Evolutionary conservation across 1,284 basidiomycete genomes (phyloP), one percentile per base, ranked within the genome.

Genomic region (Quambalaria eucalypti): DNA sequence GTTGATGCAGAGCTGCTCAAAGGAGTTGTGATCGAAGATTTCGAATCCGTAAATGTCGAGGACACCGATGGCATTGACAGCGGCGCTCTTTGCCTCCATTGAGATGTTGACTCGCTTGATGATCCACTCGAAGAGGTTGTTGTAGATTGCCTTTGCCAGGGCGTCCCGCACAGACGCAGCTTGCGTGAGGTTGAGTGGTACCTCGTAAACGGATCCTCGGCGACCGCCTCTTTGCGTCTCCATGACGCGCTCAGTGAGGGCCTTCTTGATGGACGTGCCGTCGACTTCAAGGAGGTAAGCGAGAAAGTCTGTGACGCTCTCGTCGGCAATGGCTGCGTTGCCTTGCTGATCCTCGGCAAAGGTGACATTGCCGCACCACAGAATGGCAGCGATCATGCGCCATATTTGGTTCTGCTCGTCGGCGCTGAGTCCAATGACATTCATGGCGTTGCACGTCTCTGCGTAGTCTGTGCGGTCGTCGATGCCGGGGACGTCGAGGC

Each of bases 101-200:
- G 92, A 96, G 23, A 88, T 79, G 75, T 99, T 99, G 75, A 99
- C 84, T 56, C 91, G 85, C 23, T 88, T 87, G 31, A 99, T 95
- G 68, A 99, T 98, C 95, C 95, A 99, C 73, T 99, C 93, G 76
- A 99, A 99, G 21, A 98, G 80, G 77, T 97, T 97, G 80, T 95
- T 97, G 79, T 98, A 98, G 58, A 99, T 85, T 9, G 92, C 95
- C 77, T 99, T 96, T 5, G 92, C 81, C 30, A 99, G 80, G 0
- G 95, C 95, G 78, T 98, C 90, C 57, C 92, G 81, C 44, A 89
- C 90, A 1, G 93, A 82, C 4, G 79, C 79, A 1, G 95, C 95
- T 76, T 99, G 95, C 4, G 90, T 82, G 6, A 88, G 87, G 72
- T 99, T 99, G 54, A 95, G 80, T 1, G 95, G 95, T 1, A 97